Evolutionary conservation across 2,329 filamentous ascomycete genomes (phyloP).

Genomic region (Scytalidium lignicola): DNA sequence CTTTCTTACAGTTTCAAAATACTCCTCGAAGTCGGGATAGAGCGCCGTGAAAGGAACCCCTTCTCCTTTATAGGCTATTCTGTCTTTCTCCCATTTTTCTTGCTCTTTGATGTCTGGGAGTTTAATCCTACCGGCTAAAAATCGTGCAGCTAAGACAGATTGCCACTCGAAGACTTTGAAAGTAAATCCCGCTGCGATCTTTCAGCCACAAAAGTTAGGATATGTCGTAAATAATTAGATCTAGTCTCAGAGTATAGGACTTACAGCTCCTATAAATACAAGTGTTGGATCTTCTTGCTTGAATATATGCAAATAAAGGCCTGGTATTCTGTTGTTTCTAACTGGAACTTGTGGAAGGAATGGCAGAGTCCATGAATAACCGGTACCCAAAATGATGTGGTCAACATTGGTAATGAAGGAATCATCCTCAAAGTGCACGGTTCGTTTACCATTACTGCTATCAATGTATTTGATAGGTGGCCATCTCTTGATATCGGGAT

Average conservation of each 20-base stretch:
- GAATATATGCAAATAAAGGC: conserved; percentile 52
- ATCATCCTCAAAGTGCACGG: conserved; percentile 51
- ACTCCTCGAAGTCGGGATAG: conserved; percentile 53
- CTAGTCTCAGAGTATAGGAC: neutral
- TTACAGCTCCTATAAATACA: conserved; percentile 51
- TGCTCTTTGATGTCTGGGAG: conserved; percentile 45
- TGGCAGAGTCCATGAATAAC: conserved; percentile 56
- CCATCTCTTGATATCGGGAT: conserved; percentile 40
- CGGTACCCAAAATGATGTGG: conserved; percentile 59
- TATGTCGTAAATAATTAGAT: too few species aligned
- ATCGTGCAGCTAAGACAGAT: conserved; percentile 52
- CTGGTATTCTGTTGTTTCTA: conserved; percentile 42
- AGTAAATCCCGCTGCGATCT: conserved; percentile 45
- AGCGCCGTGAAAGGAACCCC: conserved; percentile 48
- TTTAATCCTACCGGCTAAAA: conserved; percentile 46
- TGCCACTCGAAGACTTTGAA: conserved; percentile 66
- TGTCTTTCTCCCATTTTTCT: conserved; percentile 48
- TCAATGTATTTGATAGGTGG: conserved; percentile 40
- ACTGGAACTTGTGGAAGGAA: conserved; percentile 45
- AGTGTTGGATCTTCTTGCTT: conserved; percentile 47
- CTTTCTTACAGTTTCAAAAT: conserved; percentile 49
- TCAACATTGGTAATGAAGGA: conserved; percentile 47
- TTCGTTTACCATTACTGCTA: conserved; percentile 23
- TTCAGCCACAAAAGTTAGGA: too few species aligned
- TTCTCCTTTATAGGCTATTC: conserved; percentile 47